Evolutionary conservation across 176 grass and related monocot species (phyloP), one percentile per base, ranked within the genome.

Genomic region (Avena eriantha): DNA sequence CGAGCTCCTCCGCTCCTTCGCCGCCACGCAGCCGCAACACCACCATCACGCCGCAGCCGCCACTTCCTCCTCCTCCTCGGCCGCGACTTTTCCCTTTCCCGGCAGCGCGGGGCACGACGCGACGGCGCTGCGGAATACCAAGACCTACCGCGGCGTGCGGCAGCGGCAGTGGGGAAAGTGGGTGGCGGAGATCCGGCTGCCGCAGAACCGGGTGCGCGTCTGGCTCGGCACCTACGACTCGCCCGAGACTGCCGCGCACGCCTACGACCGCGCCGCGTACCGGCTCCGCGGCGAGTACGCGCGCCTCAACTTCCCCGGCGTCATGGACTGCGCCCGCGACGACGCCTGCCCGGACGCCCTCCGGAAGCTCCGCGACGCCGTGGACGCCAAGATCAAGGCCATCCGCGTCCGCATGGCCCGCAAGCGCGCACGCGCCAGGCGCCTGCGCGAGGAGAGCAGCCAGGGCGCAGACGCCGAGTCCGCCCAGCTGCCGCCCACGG

Each of bases 171-270:
- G 92, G 93, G 93, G 96, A 4, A 98, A 98, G 88, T 98, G 96
- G 96, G 96, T 98, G 46, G 93, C 96, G 1, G 97, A 98, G 80
- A 98, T 98, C 76, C 87, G 93, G 69, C 82, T 98, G 56, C 97
- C 97, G 15, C 97, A 94, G 76, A 99, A 99, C 84, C 79, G 97
- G 72, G 93, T 92, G 84, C 92, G 97, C 76, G 92, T 99, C 7
- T 99, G 97, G 97, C 97, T 99, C 72, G 97, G 97, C 65, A 99
- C 97, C 36, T 99, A 99, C 82, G 94, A 94, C 83, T 96, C 94
- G 39, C 90, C 97, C 14, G 97, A 96, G 90, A 87, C 87, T 55
- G 97, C 97, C 14, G 97, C 94, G n/a, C 81, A 93, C 72, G 94
- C 97, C 7, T 99, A 99, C 80, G 97, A 99, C 92, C 94, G 97